Percentiles rank a stretch among this genome's conserved stretches.
Evolutionary conservation across 2,329 filamentous ascomycete species (phyloP).

Genomic region (Xylaria sp.): DNA sequence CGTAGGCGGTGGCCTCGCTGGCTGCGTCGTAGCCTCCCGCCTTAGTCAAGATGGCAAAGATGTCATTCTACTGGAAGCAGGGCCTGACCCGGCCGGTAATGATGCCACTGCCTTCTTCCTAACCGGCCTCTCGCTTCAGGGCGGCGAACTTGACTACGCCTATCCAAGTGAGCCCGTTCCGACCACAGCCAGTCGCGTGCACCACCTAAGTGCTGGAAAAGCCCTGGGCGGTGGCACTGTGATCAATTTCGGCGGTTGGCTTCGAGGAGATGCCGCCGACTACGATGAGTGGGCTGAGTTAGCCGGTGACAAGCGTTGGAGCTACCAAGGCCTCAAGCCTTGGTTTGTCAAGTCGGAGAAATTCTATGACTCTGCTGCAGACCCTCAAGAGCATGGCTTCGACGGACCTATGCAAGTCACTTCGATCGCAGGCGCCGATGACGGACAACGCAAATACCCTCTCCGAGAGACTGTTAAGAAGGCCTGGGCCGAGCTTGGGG

Average conservation of each 20-base stretch:
- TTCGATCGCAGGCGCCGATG: background rate
- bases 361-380: background rate
- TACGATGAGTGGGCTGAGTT: conserved; percentile 12
- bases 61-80: conserved; percentile 6
- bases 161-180: conserved; percentile 8
- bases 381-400: conserved; percentile 11
- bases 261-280: conserved; percentile 13
- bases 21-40: conserved; percentile 8
- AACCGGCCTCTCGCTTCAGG: conserved; percentile 10
- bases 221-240: conserved; percentile 9
- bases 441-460: conserved; percentile 11
- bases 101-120: conserved; percentile 9
- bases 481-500: conserved; percentile 11
- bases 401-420: conserved; percentile 10
- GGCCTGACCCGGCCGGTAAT: conserved; percentile 7
- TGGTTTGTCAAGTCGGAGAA: conserved; percentile 14
- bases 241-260: conserved; percentile 11
- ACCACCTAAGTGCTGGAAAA: conserved; percentile 9
- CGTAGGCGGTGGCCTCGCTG: conserved; percentile 6
- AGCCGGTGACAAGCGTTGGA: conserved; percentile 12
- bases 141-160: conserved; percentile 13
- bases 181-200: conserved; percentile 2
- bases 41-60: conserved; percentile 7
- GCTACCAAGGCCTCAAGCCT: conserved; percentile 8
- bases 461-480: conserved; percentile 9